A percentile compares a stretch with the other conserved stretches of the same genome.
Evolutionary conservation across 2,329 filamentous ascomycete genomes (phyloP).

Genomic region (Ophiostoma tasmaniense): DNA sequence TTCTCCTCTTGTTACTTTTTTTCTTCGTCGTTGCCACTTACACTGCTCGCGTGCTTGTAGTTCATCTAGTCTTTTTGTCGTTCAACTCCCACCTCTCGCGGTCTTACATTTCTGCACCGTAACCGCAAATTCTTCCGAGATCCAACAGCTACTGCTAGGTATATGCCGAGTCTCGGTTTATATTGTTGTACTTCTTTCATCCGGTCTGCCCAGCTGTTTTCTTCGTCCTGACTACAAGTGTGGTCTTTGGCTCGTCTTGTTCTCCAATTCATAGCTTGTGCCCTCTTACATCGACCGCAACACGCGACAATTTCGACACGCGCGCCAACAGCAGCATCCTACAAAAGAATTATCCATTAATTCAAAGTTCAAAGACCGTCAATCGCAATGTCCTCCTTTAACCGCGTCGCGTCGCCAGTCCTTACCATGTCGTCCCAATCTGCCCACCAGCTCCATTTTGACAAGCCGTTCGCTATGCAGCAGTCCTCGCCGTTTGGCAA

Average conservation of each 20-base stretch:
- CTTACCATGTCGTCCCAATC: slow-evolving; percentile 39
- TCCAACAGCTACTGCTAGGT: not conserved
- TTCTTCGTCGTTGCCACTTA: slow-evolving; percentile 12
- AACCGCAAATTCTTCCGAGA: not conserved
- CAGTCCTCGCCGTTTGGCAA: slow-evolving; percentile 31
- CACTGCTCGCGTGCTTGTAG: slow-evolving; percentile 16
- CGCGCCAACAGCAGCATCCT: not conserved
- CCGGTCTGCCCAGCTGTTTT: not conserved
- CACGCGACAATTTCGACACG: not conserved
- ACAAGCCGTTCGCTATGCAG: slow-evolving; percentile 33
- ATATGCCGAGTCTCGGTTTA: not conserved
- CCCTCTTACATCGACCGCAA: not conserved
- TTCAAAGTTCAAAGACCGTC: not conserved
- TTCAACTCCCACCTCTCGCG: not conserved
- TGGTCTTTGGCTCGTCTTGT: not conserved
- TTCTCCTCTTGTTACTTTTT: not conserved
- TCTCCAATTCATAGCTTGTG: not conserved
- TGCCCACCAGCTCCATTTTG: slow-evolving; percentile 34
- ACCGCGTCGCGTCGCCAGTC: slow-evolving; percentile 38
- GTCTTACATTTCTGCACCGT: not conserved
- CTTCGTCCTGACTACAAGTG: slow-evolving; percentile 1
- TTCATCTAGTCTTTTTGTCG: not conserved
- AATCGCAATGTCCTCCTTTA: slow-evolving; percentile 37
- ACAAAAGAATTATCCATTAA: not conserved
- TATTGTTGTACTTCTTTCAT: not conserved